Conservation (phyloP, 2,329 filamentous ascomycete genomes). For the Volutella citrinella region DNA sequence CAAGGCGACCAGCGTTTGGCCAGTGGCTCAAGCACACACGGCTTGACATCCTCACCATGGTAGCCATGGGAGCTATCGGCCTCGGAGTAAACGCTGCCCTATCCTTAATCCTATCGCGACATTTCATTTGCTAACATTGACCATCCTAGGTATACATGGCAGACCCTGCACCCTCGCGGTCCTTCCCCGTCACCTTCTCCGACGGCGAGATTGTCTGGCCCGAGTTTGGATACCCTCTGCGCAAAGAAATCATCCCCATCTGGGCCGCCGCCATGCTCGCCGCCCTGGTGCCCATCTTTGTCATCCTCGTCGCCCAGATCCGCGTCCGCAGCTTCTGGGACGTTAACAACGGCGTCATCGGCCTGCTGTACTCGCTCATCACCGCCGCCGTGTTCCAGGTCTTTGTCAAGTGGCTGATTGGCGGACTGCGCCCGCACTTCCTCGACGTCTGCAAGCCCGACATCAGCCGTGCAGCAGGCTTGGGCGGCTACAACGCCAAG, state of each 20-base stretch:
- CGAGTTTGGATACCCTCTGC: conserved; percentile 67
- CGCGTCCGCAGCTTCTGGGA: conserved; percentile 68
- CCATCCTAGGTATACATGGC: conserved; percentile 57
- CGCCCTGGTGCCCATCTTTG: conserved; percentile 59
- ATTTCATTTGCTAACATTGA: not conserved
- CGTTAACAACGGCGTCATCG: conserved; percentile 67
- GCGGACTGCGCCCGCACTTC: conserved; percentile 70
- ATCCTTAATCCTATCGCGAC: too few species aligned
- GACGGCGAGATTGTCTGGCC: conserved; percentile 69
- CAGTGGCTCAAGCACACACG: conserved; percentile 68
- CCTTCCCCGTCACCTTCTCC: conserved; percentile 64
- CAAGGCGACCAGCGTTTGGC: conserved; percentile 57
- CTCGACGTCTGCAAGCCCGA: conserved; percentile 65
- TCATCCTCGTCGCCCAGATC: conserved; percentile 66
- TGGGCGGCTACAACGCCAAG: conserved; percentile 43
- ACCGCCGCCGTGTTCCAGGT: conserved; percentile 73
- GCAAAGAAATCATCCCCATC: conserved; percentile 69
- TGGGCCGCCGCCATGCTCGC: conserved; percentile 67
- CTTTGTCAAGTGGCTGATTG: conserved; percentile 72
- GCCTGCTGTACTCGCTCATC: conserved; percentile 68
- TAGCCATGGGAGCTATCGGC: conserved; percentile 61
- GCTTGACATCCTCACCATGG: conserved; percentile 68
- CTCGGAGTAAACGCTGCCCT: conserved; percentile 52
- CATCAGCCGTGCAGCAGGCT: conserved; percentile 12
- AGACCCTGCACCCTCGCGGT: conserved; percentile 63